These are phyloP conservation scores for Inga oerstediana DNA, from an alignment of 306 rosid genomes.

Conservation along the genomic window DNA sequence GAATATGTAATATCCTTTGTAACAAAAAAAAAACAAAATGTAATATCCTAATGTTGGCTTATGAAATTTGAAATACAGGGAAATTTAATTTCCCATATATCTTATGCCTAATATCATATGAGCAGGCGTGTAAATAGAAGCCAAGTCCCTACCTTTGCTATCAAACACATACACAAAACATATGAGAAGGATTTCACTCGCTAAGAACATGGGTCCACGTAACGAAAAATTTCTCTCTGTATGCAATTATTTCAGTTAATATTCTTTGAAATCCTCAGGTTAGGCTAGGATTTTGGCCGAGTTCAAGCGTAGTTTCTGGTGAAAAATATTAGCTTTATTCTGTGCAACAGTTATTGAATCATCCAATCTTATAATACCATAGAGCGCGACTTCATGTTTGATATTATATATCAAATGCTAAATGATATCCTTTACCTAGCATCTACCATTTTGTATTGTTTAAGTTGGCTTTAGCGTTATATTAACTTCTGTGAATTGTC, in stretches of 20 bases:
- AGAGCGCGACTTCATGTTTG: not conserved
- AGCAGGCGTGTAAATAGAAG: not conserved
- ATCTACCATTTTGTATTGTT: not conserved
- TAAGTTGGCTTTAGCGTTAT: not conserved
- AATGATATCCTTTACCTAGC: not conserved
- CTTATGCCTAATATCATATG: not conserved
- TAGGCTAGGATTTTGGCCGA: not conserved
- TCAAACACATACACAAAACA: not conserved
- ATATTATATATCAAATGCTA: not conserved
- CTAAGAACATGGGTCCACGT: not conserved
- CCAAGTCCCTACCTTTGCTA: not conserved
- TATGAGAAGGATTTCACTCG: not conserved
- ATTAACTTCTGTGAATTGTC: conserved; percentile 24
- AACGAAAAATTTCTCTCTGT: not conserved
- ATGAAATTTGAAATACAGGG: not conserved
- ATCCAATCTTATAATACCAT: not conserved
- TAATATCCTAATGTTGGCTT: not conserved
- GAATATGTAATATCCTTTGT: not conserved
- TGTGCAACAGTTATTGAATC: not conserved
- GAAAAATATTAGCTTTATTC: not conserved
- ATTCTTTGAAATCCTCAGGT: not conserved
- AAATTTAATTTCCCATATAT: not conserved
- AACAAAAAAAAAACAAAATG: not conserved
- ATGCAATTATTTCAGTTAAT: not conserved
- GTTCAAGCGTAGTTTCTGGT: not conserved